phyloP scores from a whole-genome alignment of 2,329 filamentous ascomycete species.

The Colletotrichum zoysiae region DNA sequence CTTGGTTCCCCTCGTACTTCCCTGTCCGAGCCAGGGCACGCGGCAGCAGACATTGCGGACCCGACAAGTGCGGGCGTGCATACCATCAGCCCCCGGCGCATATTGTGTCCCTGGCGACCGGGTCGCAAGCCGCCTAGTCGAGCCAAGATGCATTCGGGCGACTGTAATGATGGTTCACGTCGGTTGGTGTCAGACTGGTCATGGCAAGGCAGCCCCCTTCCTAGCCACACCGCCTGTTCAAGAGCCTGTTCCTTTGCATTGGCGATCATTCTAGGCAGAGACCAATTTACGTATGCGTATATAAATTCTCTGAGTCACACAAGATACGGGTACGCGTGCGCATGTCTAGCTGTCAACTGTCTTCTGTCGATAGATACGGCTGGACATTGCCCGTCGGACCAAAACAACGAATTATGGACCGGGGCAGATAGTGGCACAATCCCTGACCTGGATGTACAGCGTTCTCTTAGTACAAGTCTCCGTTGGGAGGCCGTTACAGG shows the following conservation, averaged over 20 bases:
- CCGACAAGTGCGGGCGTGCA: not conserved
- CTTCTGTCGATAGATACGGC: not conserved
- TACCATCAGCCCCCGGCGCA: not conserved
- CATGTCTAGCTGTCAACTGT: not conserved
- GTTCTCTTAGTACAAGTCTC: too few species aligned
- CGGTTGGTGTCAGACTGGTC: not conserved
- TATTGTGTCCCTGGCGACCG: not conserved
- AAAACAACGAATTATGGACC: too few species aligned
- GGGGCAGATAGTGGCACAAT: not conserved
- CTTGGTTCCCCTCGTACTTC: not conserved
- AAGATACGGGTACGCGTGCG: not conserved
- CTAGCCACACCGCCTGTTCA: too few species aligned
- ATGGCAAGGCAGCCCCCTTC: too few species aligned
- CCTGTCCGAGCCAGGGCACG: not conserved
- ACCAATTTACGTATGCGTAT: too few species aligned
- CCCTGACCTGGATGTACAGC: not conserved
- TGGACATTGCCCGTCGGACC: not conserved
- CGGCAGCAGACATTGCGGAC: too few species aligned
- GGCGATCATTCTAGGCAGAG: too few species aligned
- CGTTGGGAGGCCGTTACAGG: not conserved
- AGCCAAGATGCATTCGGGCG: not conserved
- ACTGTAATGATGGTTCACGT: not conserved
- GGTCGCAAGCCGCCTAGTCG: too few species aligned
- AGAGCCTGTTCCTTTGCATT: too few species aligned
- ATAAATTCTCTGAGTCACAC: not conserved